Conservation (phyloP, 2,329 filamentous ascomycete species). For the Aspergillus latus region DNA sequence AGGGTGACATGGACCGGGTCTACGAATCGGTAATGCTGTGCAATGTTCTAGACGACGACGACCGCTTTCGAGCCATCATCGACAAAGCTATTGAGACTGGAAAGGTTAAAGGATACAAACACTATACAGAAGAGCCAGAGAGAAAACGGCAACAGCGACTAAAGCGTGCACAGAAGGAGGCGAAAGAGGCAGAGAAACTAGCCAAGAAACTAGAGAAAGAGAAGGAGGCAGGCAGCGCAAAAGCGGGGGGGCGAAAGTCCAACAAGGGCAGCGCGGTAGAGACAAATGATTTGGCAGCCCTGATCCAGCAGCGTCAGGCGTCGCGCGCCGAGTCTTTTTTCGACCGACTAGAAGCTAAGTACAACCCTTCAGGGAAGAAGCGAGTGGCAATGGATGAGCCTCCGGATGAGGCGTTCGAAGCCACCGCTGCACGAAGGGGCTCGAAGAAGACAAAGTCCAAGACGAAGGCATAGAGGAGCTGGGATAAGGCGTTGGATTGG, state of each 20-base stretch:
- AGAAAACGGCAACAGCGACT: constrained; percentile 60
- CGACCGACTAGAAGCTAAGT: constrained; percentile 75
- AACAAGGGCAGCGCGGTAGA: constrained; percentile 31
- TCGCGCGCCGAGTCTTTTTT: constrained; percentile 64
- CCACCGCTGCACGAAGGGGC: constrained; percentile 40
- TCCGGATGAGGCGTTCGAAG: constrained; percentile 62
- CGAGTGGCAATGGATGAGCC: constrained; percentile 53
- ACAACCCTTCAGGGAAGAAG: constrained; percentile 50
- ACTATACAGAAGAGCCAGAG: constrained; percentile 73
- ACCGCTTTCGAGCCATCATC: constrained; percentile 77
- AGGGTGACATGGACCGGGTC: constrained; percentile 74
- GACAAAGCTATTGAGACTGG: constrained; percentile 72
- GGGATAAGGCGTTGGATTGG: neutral
- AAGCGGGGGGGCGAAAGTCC: constrained; percentile 21
- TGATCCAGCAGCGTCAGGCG: constrained; percentile 72
- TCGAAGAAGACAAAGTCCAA: constrained; percentile 37
- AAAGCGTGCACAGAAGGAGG: constrained; percentile 66
- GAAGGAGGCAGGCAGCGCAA: constrained; percentile 46
- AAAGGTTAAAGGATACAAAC: constrained; percentile 64
- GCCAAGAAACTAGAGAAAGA: constrained; percentile 73
- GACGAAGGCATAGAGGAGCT: constrained; percentile 15
- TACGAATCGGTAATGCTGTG: constrained; percentile 87
- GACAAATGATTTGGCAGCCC: constrained; percentile 59
- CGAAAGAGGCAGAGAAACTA: constrained; percentile 69
- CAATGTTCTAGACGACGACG: constrained; percentile 78